Evolutionary conservation across 2,329 filamentous ascomycete genomes (phyloP).

Genomic region (Aciculosporium take): DNA sequence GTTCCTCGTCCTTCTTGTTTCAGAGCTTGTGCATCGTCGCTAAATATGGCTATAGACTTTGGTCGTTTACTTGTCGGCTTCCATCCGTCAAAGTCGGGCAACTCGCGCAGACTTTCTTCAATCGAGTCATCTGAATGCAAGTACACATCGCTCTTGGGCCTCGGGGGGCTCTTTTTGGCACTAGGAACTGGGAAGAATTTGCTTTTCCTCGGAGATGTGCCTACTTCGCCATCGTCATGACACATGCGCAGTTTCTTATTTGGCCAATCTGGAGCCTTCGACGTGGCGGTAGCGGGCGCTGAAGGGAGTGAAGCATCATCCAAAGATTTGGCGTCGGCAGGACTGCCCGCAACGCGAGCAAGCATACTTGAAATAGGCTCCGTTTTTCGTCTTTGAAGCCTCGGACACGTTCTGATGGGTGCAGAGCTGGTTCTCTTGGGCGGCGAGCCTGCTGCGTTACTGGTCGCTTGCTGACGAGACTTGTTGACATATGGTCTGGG

Average conservation of each 20-base stretch:
- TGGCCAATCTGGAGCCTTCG: conserved; percentile 24
- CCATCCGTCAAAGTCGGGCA: conserved; percentile 41
- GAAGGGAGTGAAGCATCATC: conserved; percentile 6
- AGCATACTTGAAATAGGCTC: conserved; percentile 36
- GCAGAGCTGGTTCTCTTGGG: conserved; percentile 8
- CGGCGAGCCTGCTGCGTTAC: conserved; percentile 2
- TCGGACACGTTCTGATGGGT: conserved; percentile 21
- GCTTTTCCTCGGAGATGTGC: conserved; percentile 30
- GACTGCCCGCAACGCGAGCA: conserved; percentile 11
- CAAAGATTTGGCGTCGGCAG: conserved; percentile 9
- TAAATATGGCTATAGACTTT: conserved; percentile 30
- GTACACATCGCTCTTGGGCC: conserved; percentile 25
- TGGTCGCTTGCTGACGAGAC: conserved; percentile 11
- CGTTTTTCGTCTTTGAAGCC: conserved; percentile 33
- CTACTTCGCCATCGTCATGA: conserved; percentile 24
- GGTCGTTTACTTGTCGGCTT: conserved; percentile 20
- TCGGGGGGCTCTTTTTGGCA: conserved; percentile 12
- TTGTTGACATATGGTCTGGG: conserved; percentile 41
- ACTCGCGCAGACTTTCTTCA: conserved; percentile 35
- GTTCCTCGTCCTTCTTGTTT: conserved; percentile 11
- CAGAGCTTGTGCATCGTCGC: conserved; percentile 21
- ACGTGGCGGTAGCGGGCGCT: conserved; percentile 5
- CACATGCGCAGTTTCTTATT: conserved; percentile 44
- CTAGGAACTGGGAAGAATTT: conserved; percentile 35
- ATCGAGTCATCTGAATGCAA: conserved; percentile 43